Conservation (phyloP, 352 stramenopile genomes). For the Phytophthora citrophthora region DNA sequence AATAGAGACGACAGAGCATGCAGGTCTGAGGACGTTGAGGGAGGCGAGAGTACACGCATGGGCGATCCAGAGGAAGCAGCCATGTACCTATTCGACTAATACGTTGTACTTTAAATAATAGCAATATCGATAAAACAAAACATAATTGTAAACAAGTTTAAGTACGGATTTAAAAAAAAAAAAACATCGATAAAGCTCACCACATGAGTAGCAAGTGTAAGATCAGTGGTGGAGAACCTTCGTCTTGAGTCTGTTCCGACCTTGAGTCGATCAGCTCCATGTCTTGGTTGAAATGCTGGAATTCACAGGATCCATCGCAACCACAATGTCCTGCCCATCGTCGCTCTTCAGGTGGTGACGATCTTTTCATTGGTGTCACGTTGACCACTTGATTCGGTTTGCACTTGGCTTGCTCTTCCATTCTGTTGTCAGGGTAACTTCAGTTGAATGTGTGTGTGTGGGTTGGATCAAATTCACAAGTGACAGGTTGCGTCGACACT, state of each 20-base stretch:
- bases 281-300: constrained; percentile 31
- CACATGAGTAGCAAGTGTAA: constrained; percentile 9
- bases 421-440: neutral
- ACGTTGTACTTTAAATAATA: too few species aligned
- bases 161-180: too few species aligned
- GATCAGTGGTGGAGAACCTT: constrained; percentile 3
- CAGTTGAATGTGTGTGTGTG: neutral
- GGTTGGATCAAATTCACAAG: constrained; percentile 16
- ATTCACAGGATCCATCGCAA: constrained; percentile 28
- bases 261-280: constrained; percentile 31
- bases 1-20: neutral
- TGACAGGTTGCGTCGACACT: constrained; percentile 6
- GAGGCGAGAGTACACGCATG: neutral
- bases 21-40: constrained; percentile 1
- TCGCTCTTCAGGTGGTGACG: constrained; percentile 3
- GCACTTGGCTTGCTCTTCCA: neutral
- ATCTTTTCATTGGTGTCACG: neutral
- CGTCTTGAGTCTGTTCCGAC: neutral
- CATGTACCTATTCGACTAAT: too few species aligned
- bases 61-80: neutral
- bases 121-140: too few species aligned
- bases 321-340: constrained; percentile 27
- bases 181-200: neutral
- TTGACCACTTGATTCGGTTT: neutral
- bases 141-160: too few species aligned